Evolutionary conservation across 2,329 filamentous ascomycete species (phyloP).

Genomic region (Botrytis cinerea): DNA sequence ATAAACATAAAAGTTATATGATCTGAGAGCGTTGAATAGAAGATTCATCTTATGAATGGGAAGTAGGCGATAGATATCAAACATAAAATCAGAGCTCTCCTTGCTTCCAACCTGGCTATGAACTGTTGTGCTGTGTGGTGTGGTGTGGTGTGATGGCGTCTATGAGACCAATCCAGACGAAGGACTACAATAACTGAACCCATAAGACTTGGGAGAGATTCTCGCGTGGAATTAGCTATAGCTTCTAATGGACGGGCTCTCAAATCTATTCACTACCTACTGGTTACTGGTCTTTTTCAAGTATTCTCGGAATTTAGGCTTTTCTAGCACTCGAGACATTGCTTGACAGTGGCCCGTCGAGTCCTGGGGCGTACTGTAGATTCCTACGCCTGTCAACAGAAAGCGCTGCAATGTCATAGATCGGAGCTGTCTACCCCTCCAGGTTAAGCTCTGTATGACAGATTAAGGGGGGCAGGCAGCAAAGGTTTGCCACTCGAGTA

Average conservation of each 20-base stretch:
- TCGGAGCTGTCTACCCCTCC: not conserved
- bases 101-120: not conserved
- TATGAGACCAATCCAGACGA: not conserved
- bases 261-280: not conserved
- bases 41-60: not conserved
- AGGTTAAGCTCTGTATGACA: not conserved
- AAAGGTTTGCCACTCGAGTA: not conserved
- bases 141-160: not conserved
- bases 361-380: not conserved
- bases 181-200: not conserved
- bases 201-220: not conserved
- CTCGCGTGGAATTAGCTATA: not conserved
- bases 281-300: not conserved
- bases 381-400: not conserved
- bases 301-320: not conserved
- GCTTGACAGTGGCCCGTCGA: not conserved
- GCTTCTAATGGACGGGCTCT: not conserved
- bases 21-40: not conserved
- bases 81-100: not conserved
- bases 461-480: not conserved
- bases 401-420: not conserved
- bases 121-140: not conserved
- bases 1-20: conserved; percentile 9
- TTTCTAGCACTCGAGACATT: not conserved
- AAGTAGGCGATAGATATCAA: conserved; percentile 2